Percentiles rank a stretch among this genome's conserved stretches.
These are phyloP conservation scores for Solanum pimpinellifolium DNA, from an alignment of 257 asterid genomes.

Conservation along the genomic window DNA sequence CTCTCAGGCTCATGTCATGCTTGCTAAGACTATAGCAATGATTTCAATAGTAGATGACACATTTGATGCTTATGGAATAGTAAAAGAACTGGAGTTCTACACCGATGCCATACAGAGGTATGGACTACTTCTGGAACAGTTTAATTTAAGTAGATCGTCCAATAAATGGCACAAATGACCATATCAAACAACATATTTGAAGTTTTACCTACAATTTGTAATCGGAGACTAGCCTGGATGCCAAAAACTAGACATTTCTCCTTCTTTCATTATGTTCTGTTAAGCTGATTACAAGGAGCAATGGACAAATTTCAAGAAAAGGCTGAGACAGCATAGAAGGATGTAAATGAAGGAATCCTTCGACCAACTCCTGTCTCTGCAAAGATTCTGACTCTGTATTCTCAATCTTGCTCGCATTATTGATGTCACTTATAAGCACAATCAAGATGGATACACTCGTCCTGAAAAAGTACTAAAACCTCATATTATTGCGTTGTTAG, in stretches of 20 bases:
- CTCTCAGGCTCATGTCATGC: background rate
- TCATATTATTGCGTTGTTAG: constrained; percentile 10
- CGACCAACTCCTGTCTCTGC: constrained; percentile 3
- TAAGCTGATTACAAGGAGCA: constrained; percentile 18
- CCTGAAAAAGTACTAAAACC: constrained; percentile 11
- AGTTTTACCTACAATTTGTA: background rate
- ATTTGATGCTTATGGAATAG: background rate
- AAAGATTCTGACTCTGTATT: constrained; percentile 8
- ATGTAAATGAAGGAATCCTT: constrained; percentile 26
- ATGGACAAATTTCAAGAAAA: constrained; percentile 13
- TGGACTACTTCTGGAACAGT: background rate
- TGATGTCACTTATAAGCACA: constrained; percentile 24
- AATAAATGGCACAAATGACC: background rate
- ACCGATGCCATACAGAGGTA: background rate
- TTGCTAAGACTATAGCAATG: background rate
- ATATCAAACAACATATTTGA: background rate
- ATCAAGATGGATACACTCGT: constrained; percentile 32
- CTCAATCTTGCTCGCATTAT: constrained; percentile 21
- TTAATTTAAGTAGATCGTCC: background rate
- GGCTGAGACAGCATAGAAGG: constrained; percentile 40
- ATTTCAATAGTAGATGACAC: background rate
- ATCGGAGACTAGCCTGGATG: background rate
- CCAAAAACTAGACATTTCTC: background rate
- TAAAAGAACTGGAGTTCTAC: background rate
- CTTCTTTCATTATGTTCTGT: background rate